Evolutionary conservation across 345 rosid species (phyloP), one percentile per base, ranked within the genome.

Genomic region (Lumnitzera littorea): DNA sequence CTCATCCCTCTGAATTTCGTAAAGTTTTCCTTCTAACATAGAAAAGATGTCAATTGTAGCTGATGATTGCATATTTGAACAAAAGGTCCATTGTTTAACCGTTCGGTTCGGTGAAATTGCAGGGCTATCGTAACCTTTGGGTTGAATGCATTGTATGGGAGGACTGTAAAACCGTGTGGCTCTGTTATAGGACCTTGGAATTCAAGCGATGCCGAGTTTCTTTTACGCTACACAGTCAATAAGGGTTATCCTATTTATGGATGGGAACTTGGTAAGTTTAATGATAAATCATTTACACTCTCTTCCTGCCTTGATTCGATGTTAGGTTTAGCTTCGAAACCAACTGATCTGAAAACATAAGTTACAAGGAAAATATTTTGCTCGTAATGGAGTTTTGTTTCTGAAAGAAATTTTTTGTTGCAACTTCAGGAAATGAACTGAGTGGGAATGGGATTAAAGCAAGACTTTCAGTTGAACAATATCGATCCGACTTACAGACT

Each of bases 191-290:
- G 84, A 51, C 71, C 74, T 48, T 82, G 84, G 87, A 47, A 82
- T 58, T 64, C 74, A 57, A 76, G 70, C 46, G 62, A 74, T 74
- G 78, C 84, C 23, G 70, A 74, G 59, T 47, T 57, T 46, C 70
- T 82, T 7, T 65, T 82, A 11, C 41, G 75, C n/a, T 74, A 79
- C 41, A 70, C 84, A 1, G 75, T 68, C 58, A 72, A 67, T 48
- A 74, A 62, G 15, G 76, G 78, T 31, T 72, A 72, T 43, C 60
- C 12, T 11, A 64, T 82, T 50, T 48, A 62, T 36, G 82, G 77
- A n/a, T 79, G 82, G 84, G 87, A 82, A 72, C 78, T 82, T 3
- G 84, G 86, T 78, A 69, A 60, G 72, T 0, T 3, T 46, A 17
- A 10, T 16, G 12, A 52, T 41, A 24, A 20, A 41, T 25, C 16